Base-by-base conservation (phyloP, 2,329 filamentous ascomycete species). In the Calonectria pseudoturangicola region DNA sequence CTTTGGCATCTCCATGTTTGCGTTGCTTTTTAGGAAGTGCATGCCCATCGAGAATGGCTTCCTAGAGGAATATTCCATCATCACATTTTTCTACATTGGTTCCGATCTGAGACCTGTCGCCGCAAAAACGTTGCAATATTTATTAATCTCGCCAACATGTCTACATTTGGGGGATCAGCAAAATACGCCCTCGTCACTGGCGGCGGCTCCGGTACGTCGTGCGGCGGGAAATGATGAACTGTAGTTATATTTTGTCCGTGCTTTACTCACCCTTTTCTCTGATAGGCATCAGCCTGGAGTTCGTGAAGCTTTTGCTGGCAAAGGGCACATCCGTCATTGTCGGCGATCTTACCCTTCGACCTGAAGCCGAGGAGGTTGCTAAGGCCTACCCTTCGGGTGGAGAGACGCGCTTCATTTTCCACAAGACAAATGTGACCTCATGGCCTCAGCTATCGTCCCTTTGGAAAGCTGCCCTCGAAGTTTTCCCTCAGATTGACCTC, bases 111-210 rank as follows among this genome's bases (percentile, higher is more conserved):
- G 36, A 4, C 10, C 12, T 58, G 16, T 41, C 54, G n/a, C 54
- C 33, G 25, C 25, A 21, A n/a, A n/a, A n/a, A n/a, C n/a, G n/a
- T 25, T 5, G 21, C 54, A 25, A 41, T 25, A 58, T 50, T 27
- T 2, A 33, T 25, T 33, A 58, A 58, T 58, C 6, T 58, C 54
- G 54, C 30, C 54, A 58, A 58, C 13, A 58, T 58, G 54, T 39
- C 21, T 36, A n/a, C 30, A 18, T 58, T 58, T 27, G 30, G n/a
- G 39, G 33, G 12, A 27, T 6, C 33, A 27, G 54, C n/a, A 41
- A 41, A 58, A 58, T 58, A 58, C 36, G 33, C 54, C 54, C 5
- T 58, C 3, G 33, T 58, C 30, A 58, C 54, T 6, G 54, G 33
- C 33, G 54, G 54, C n/a, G 54, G 33, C 28, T 58, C 54, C 21